These are phyloP conservation scores for Plasmodium coatneyi DNA, from an alignment of 169 alveolate species.

Conservation along the genomic window DNA sequence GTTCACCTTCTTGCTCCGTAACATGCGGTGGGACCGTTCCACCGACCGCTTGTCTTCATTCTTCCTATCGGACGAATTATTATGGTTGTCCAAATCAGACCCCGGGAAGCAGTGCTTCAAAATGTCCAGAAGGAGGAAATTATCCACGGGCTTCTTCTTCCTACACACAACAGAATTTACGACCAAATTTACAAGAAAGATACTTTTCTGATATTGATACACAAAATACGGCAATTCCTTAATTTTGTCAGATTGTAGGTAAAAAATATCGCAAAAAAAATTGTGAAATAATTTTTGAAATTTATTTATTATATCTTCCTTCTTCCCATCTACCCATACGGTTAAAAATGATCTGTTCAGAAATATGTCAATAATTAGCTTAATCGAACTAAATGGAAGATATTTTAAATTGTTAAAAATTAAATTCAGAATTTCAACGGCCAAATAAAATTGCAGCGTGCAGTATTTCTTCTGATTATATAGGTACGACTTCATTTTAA, in stretches of 20 bases:
- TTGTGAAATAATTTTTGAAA: slow-evolving; percentile 49
- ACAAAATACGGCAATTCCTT: slow-evolving; percentile 22
- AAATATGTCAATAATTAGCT: slow-evolving; percentile 64
- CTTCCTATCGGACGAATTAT: neutral
- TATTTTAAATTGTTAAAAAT: slow-evolving; percentile 51
- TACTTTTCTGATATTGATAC: slow-evolving; percentile 43
- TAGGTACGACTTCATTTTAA: slow-evolving; percentile 39
- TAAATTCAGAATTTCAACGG: slow-evolving; percentile 46
- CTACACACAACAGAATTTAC: neutral
- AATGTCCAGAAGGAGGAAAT: slow-evolving; percentile 26
- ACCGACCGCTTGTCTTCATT: slow-evolving; percentile 30
- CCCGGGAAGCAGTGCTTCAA: slow-evolving; percentile 39
- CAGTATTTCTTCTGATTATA: slow-evolving; percentile 48
- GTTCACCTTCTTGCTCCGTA: slow-evolving; percentile 27
- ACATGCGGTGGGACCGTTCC: slow-evolving; percentile 35
- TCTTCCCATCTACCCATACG: slow-evolving; percentile 12
- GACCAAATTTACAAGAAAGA: slow-evolving; percentile 31
- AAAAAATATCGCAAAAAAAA: slow-evolving; percentile 32
- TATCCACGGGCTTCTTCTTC: slow-evolving; percentile 1
- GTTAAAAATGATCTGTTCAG: slow-evolving; percentile 24
- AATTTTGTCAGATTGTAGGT: slow-evolving; percentile 27
- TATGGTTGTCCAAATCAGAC: neutral
- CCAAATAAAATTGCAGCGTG: slow-evolving; percentile 40
- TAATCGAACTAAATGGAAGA: slow-evolving; percentile 66
- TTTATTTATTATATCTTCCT: slow-evolving; percentile 25